Conservation (phyloP, 768 basidiomycete species). For the Amanita rubescens region DNA sequence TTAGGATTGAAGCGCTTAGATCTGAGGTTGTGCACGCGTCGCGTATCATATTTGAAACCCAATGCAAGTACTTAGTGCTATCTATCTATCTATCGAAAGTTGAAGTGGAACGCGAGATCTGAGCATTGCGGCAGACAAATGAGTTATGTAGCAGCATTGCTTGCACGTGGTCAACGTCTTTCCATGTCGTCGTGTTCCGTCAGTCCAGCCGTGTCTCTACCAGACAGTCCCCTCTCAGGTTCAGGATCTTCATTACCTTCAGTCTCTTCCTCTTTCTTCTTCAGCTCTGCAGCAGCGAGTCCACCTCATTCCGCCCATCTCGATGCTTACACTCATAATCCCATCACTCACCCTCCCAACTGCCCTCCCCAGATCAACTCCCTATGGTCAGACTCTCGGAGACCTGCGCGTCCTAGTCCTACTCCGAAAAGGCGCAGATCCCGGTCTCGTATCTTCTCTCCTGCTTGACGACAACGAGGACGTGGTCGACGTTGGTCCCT, state of each 20-base stretch:
- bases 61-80: too few species aligned
- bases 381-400: slow-evolving; percentile 63
- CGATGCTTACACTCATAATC: slow-evolving; percentile 49
- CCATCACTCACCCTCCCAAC: slow-evolving; percentile 60
- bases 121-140: too few species aligned
- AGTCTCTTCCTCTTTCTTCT: slow-evolving; percentile 70
- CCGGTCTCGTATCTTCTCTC: slow-evolving; percentile 37
- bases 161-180: background rate
- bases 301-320: slow-evolving; percentile 33
- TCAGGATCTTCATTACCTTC: slow-evolving; percentile 68
- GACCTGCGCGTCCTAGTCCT: slow-evolving; percentile 52
- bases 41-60: too few species aligned
- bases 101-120: too few species aligned
- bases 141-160: too few species aligned
- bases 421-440: slow-evolving; percentile 34
- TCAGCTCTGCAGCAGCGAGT: slow-evolving; percentile 65
- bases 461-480: slow-evolving; percentile 63
- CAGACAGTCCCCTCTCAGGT: slow-evolving; percentile 53
- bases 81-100: too few species aligned
- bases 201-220: slow-evolving; percentile 31
- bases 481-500: slow-evolving; percentile 52
- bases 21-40: too few species aligned
- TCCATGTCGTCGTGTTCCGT: background rate
- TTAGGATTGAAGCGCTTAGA: too few species aligned
- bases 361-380: slow-evolving; percentile 54